Evolutionary conservation across 371 early-diverging fungal species (phyloP).

Genomic region (Phascolomyces articulosus): DNA sequence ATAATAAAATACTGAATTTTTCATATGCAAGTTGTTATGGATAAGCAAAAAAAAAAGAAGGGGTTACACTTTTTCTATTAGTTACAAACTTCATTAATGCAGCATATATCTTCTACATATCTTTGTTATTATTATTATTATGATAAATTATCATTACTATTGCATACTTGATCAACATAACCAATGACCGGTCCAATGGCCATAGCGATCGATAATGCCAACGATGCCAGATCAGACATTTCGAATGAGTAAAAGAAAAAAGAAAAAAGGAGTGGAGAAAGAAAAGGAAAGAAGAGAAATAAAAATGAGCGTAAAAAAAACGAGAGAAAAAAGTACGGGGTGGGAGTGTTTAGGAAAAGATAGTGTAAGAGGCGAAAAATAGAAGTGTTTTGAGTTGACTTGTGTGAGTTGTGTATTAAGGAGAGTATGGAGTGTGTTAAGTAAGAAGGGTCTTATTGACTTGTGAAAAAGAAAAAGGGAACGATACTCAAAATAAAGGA

Average conservation of each 20-base stretch:
- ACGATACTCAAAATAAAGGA: background rate
- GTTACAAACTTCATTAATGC: too few species aligned
- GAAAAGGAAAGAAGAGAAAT: background rate
- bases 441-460: too few species aligned
- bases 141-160: background rate
- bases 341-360: background rate
- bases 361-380: background rate
- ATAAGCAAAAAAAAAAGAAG: background rate
- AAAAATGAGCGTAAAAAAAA: background rate
- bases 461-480: background rate
- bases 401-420: background rate
- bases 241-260: background rate
- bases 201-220: constrained; percentile 24
- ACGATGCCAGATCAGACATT: constrained; percentile 13
- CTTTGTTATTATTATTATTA: too few species aligned
- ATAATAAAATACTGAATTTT: constrained; percentile 24
- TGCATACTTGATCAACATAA: constrained; percentile 27
- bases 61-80: too few species aligned
- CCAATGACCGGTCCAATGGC: constrained; percentile 27
- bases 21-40: constrained; percentile 10
- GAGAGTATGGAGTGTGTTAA: too few species aligned
- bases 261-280: background rate
- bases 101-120: too few species aligned
- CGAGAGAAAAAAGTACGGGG: background rate
- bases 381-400: too few species aligned